Conservation (phyloP, 2,329 filamentous ascomycete species). For the Pyricularia sp. region DNA sequence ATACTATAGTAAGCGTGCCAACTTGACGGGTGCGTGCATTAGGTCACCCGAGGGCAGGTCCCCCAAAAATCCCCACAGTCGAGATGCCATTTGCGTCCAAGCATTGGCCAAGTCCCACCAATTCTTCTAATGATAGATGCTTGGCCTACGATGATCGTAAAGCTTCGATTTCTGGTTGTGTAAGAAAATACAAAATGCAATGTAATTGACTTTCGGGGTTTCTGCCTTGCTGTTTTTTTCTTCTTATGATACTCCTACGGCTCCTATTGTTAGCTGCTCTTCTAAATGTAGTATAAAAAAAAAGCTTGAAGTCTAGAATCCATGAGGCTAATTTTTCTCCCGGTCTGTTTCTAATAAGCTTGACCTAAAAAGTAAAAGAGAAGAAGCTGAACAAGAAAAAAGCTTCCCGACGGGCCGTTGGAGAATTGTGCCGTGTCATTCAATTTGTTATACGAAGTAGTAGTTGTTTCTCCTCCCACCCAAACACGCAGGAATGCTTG, state of each 20-base stretch:
- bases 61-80: background rate
- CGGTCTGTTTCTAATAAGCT: background rate
- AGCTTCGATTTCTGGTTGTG: background rate
- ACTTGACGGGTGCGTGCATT: too few relatives aligned
- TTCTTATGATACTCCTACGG: background rate
- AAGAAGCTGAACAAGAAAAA: background rate
- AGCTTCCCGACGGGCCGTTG: background rate
- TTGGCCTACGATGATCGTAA: background rate
- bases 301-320: background rate
- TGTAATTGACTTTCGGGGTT: background rate
- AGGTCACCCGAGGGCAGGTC: too few relatives aligned
- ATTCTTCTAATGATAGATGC: background rate
- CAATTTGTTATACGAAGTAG: too few relatives aligned
- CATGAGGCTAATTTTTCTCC: background rate
- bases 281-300: background rate
- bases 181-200: background rate
- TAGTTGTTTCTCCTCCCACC: background rate
- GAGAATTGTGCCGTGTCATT: background rate
- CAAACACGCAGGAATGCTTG: background rate
- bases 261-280: background rate
- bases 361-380: background rate
- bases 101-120: background rate
- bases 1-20: background rate
- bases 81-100: background rate
- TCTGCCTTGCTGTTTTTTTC: background rate